These are phyloP conservation scores for Hyphopichia pseudoburtonii DNA, from an alignment of 1,139 yeast genomes.

Conservation along the genomic window DNA sequence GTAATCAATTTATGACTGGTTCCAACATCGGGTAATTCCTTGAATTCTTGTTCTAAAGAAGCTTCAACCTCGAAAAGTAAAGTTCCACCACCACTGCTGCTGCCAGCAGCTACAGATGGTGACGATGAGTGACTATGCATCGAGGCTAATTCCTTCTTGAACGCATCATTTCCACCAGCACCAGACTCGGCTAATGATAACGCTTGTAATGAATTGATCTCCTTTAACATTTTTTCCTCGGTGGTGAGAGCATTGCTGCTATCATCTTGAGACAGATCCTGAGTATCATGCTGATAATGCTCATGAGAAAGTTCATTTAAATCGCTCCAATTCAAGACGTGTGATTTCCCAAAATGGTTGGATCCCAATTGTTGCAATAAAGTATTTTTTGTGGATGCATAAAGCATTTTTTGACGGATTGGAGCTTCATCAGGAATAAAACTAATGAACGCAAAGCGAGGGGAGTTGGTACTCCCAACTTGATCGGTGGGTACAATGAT, in stretches of 20 bases:
- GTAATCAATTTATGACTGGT: slow-evolving; percentile 21
- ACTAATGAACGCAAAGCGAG: slow-evolving; percentile 68
- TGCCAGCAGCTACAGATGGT: neutral
- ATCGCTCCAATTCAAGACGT: slow-evolving; percentile 56
- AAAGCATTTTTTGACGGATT: slow-evolving; percentile 85
- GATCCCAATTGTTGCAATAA: slow-evolving; percentile 71
- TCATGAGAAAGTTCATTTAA: slow-evolving; percentile 56
- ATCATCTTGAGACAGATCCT: slow-evolving; percentile 30
- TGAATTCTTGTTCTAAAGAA: slow-evolving; percentile 23
- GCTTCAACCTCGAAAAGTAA: slow-evolving; percentile 30
- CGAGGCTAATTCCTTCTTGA: slow-evolving; percentile 35
- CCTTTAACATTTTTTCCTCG: slow-evolving; percentile 55
- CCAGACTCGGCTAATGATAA: slow-evolving; percentile 25
- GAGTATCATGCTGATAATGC: slow-evolving; percentile 46
- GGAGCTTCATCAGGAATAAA: slow-evolving; percentile 87
- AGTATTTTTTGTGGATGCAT: slow-evolving; percentile 85
- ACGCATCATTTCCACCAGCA: slow-evolving; percentile 12
- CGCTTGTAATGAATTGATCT: slow-evolving; percentile 41
- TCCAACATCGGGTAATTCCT: slow-evolving; percentile 13
- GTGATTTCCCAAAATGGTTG: slow-evolving; percentile 52
- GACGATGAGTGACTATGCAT: slow-evolving; percentile 23
- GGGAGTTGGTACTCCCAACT: slow-evolving; percentile 5
- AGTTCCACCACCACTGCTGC: slow-evolving; percentile 5
- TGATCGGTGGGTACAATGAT: slow-evolving; percentile 43
- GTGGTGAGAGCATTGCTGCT: slow-evolving; percentile 53